Base-by-base conservation (phyloP, 257 asterid species). In the Nicotiana obtusifolia region DNA sequence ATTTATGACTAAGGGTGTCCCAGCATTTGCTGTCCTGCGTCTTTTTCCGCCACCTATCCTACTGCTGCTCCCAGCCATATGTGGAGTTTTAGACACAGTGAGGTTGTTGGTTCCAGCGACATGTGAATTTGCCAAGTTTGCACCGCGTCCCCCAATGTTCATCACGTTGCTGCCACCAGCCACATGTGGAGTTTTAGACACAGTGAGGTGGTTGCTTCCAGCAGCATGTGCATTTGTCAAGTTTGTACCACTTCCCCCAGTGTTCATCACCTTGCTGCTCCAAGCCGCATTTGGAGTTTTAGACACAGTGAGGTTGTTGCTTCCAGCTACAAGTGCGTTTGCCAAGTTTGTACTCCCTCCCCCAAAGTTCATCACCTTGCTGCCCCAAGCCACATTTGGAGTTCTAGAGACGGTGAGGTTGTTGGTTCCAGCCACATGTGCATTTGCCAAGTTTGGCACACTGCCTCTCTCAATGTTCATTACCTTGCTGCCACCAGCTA, bases 61-160 rank as follows among this genome's bases (percentile, higher is more conserved):
- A 76, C 76, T 80, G 82, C 82, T 78, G 57, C 71, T 78, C 71
- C 81, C 82, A 30, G 76, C 73, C 9, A 62, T 31, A 20, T 64
- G 61, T 60, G 62, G 15, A 61, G 37, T 79, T 79, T 65, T 37
- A n/a, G 61, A 59, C 57, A 44, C 41, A 33, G 82, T 14, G 22
- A 61, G 53, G 35, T 78, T 56, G 75, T 35, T 30, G 35, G 16
- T 33, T 52, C 75, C 57, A 20, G 16, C 57, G 1, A 37, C 56
- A 37, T 69, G 77, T 10, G 41, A 33, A 33, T 33, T 33, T 5
- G 41, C 41, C 7, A 33, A 33, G 41, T 33, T 33, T 33, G 41
- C 41, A 33, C 41, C 41, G 41, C 7, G 41, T 33, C 41, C 41
- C 41, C 41, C 41, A 33, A 33, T 33, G 41, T 33, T 33, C 41